Percentiles rank a stretch among this genome's conserved stretches.
phyloP scores from a whole-genome alignment of 2,329 filamentous ascomycete genomes.

The Penicillium paneum region DNA sequence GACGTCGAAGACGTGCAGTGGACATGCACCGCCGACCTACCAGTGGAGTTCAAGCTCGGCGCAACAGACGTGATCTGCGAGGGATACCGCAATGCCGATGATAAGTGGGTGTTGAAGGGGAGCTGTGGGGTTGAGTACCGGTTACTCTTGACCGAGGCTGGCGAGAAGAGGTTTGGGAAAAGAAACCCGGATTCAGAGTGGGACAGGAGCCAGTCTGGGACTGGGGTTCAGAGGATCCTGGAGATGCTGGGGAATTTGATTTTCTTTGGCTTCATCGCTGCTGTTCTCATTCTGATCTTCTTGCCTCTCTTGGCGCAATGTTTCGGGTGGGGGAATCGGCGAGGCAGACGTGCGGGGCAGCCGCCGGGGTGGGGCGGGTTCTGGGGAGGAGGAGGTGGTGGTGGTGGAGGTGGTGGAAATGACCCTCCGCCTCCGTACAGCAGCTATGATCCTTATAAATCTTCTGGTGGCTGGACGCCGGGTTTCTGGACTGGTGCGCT shows the following conservation, averaged over 20 bases:
- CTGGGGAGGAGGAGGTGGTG: conserved; percentile 35
- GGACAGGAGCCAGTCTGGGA: conserved; percentile 9
- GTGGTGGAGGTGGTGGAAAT: conserved; percentile 32
- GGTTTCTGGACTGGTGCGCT: conserved; percentile 49
- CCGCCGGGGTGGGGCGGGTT: conserved; percentile 25
- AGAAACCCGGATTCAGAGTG: conserved; percentile 39
- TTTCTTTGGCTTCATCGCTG: conserved; percentile 35
- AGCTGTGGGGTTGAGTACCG: conserved; percentile 92
- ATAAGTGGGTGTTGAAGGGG: conserved; percentile 83
- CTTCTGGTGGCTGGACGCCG: conserved; percentile 39
- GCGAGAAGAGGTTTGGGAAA: conserved; percentile 67
- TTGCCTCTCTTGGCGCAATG: conserved; percentile 25
- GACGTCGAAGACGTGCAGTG: conserved; percentile 79
- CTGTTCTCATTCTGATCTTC: conserved; percentile 30
- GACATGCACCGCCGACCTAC: conserved; percentile 71
- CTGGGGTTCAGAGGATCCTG: conserved; percentile 1
- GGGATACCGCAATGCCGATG: conserved; percentile 72
- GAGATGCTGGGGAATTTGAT: conserved; percentile 26
- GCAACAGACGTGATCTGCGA: conserved; percentile 90
- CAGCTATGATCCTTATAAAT: conserved; percentile 26
- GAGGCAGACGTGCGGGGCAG: conserved; percentile 16
- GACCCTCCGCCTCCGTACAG: conserved; percentile 43
- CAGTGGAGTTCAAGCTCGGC: conserved; percentile 68
- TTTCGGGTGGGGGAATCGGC: conserved; percentile 23
- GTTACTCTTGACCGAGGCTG: conserved; percentile 71